Evolutionary conservation across 306 rosid species (phyloP).

Genomic region (Quercus variabilis): DNA sequence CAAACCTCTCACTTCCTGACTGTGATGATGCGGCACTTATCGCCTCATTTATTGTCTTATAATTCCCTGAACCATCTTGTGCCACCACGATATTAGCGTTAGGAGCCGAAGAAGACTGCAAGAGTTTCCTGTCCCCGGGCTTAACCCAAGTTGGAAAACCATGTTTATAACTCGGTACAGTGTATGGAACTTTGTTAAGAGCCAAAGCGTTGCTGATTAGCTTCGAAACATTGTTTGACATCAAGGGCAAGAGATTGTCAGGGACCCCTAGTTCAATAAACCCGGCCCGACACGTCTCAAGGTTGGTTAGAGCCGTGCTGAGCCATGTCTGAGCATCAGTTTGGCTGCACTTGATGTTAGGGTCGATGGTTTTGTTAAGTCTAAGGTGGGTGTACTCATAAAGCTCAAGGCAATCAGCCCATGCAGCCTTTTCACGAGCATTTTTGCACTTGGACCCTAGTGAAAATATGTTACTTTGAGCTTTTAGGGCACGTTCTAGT

Average conservation of each 20-base stretch:
- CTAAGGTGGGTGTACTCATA: conserved; percentile 39
- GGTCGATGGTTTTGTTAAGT: conserved; percentile 42
- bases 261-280: conserved; percentile 54
- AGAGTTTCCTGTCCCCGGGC: conserved; percentile 61
- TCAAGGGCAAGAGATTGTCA: conserved; percentile 28
- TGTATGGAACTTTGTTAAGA: conserved; percentile 36
- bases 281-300: conserved; percentile 67
- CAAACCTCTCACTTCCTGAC: conserved; percentile 55
- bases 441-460: conserved; percentile 46
- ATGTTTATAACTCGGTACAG: conserved; percentile 10
- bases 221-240: conserved; percentile 58
- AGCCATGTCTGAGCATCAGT: conserved; percentile 60
- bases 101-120: conserved; percentile 56
- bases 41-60: conserved; percentile 49
- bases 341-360: conserved; percentile 32
- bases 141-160: conserved; percentile 80
- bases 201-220: conserved; percentile 60
- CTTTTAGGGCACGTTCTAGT: conserved; percentile 40
- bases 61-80: conserved; percentile 69
- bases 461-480: conserved; percentile 27
- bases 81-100: conserved; percentile 67
- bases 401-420: conserved; percentile 69
- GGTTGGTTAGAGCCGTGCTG: conserved; percentile 69
- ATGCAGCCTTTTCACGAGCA: conserved; percentile 48
- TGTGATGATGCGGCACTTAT: conserved; percentile 40